A percentile compares a stretch with the other conserved stretches of the same genome.
These are phyloP conservation scores for Drechslera avenae DNA, from an alignment of 2,329 filamentous ascomycete genomes.

Conservation along the genomic window DNA sequence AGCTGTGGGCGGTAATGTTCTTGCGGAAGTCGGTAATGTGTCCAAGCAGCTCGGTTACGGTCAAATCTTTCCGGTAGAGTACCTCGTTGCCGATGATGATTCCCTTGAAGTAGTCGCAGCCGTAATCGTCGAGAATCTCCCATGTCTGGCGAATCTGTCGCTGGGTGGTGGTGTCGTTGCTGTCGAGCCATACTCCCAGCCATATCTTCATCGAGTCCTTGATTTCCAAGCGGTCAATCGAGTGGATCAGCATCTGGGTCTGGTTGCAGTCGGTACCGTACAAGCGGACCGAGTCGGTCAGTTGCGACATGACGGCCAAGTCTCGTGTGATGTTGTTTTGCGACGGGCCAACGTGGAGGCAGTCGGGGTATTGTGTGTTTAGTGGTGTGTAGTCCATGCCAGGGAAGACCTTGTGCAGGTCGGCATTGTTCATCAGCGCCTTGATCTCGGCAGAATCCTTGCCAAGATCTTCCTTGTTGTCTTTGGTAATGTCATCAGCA, in stretches of 20 bases:
- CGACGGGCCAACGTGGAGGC: slow-evolving; percentile 74
- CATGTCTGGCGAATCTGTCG: slow-evolving; percentile 87
- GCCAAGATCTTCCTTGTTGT: slow-evolving; percentile 73
- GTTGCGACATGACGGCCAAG: slow-evolving; percentile 83
- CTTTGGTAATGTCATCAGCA: slow-evolving; percentile 58
- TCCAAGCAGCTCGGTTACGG: slow-evolving; percentile 63
- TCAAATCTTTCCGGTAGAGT: slow-evolving; percentile 69
- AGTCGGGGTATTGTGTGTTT: slow-evolving; percentile 88
- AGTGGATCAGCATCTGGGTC: slow-evolving; percentile 88
- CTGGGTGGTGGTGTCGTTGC: slow-evolving; percentile 79
- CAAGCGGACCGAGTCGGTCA: slow-evolving; percentile 84
- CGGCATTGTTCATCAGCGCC: slow-evolving; percentile 75
- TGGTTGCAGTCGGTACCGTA: slow-evolving; percentile 99
- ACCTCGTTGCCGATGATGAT: slow-evolving; percentile 69
- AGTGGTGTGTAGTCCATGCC: slow-evolving; percentile 95
- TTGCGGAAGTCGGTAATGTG: slow-evolving; percentile 70
- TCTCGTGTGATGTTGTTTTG: slow-evolving; percentile 96
- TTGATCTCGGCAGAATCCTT: slow-evolving; percentile 81
- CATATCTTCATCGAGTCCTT: slow-evolving; percentile 78
- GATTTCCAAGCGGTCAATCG: slow-evolving; percentile 75
- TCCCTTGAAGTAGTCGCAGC: slow-evolving; percentile 63
- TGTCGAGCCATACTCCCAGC: slow-evolving; percentile 92
- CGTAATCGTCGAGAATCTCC: slow-evolving; percentile 69
- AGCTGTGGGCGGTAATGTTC: slow-evolving; percentile 67
- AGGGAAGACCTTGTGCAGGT: slow-evolving; percentile 91